A percentile compares a stretch with the other conserved stretches of the same genome.
phyloP scores from a whole-genome alignment of 108 stramenopile genomes.

The Chaetoceros tenuissimus region DNA sequence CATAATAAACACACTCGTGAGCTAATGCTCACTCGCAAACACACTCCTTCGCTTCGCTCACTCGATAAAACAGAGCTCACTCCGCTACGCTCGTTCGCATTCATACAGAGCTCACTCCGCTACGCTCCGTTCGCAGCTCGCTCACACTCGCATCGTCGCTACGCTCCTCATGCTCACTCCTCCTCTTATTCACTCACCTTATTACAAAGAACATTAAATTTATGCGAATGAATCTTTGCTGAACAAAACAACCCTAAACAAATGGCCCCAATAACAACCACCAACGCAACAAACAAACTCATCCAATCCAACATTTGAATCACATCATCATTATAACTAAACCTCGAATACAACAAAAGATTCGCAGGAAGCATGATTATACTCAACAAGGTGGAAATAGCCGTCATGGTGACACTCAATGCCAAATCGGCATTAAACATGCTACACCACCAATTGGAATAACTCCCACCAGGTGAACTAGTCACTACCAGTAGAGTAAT shows the following conservation, averaged over 20 bases:
- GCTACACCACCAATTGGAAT: conserved; percentile 74
- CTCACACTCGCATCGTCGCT: too few relatives aligned
- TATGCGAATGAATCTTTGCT: conserved; percentile 21
- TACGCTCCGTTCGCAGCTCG: too few relatives aligned
- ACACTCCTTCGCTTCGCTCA: too few relatives aligned
- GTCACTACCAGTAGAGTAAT: conserved; percentile 69
- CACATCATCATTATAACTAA: conserved; percentile 49
- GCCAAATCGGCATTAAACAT: conserved; percentile 72
- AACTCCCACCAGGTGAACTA: conserved; percentile 68
- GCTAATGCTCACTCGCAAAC: too few relatives aligned
- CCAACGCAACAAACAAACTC: conserved; percentile 57
- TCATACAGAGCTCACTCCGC: too few relatives aligned
- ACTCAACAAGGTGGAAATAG: conserved; percentile 64
- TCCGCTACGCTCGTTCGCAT: too few relatives aligned
- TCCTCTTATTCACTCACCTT: conserved; percentile 2
- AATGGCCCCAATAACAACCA: conserved; percentile 66
- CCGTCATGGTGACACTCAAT: conserved; percentile 81
- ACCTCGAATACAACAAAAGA: conserved; percentile 59
- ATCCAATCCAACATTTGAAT: conserved; percentile 54
- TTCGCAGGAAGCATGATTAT: conserved; percentile 70
- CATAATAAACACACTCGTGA: too few relatives aligned
- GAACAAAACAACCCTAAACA: conserved; percentile 32
- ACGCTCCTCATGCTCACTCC: too few relatives aligned
- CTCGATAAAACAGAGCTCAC: too few relatives aligned
- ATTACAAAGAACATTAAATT: conserved; percentile 44